Evolutionary conservation across 345 rosid species (phyloP).

Genomic region (Eucalyptus curtisii): DNA sequence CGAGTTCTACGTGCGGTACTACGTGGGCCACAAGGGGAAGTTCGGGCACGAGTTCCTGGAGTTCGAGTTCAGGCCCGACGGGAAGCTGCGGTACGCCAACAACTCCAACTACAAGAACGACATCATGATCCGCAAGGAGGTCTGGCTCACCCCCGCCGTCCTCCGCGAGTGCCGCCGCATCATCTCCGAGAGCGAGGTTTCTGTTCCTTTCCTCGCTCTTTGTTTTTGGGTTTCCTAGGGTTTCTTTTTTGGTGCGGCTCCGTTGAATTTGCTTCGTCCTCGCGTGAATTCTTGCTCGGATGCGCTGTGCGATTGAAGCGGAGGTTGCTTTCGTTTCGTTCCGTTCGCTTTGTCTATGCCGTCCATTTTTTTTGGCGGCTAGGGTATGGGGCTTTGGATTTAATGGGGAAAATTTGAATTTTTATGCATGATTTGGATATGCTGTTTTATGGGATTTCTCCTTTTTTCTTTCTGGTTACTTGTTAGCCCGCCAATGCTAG

Average conservation of each 20-base stretch:
- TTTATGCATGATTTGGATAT: not conserved
- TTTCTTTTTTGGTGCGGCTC: not conserved
- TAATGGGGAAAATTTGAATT: not conserved
- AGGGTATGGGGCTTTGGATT: not conserved
- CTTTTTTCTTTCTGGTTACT: not conserved
- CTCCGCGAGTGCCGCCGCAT: conserved; percentile 94
- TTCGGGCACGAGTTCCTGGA: conserved; percentile 98
- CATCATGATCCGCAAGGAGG: conserved; percentile 97
- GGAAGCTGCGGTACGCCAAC: conserved; percentile 97
- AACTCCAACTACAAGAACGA: conserved; percentile 99
- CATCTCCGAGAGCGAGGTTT: conserved; percentile 92
- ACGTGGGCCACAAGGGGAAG: conserved; percentile 98
- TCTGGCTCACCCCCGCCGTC: conserved; percentile 91
- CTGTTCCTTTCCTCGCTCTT: not conserved
- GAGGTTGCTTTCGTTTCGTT: not conserved
- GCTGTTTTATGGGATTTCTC: not conserved
- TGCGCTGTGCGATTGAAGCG: not conserved
- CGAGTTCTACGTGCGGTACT: conserved; percentile 89
- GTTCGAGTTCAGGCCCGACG: conserved; percentile 95
- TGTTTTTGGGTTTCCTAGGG: not conserved
- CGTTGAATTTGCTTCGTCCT: not conserved
- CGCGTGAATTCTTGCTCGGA: not conserved
- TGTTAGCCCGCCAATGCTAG: not conserved
- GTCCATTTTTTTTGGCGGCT: not conserved
- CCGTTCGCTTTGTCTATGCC: not conserved